Evolutionary conservation across 441 rosid genomes (phyloP).

Genomic region (Mallotus japonicus): DNA sequence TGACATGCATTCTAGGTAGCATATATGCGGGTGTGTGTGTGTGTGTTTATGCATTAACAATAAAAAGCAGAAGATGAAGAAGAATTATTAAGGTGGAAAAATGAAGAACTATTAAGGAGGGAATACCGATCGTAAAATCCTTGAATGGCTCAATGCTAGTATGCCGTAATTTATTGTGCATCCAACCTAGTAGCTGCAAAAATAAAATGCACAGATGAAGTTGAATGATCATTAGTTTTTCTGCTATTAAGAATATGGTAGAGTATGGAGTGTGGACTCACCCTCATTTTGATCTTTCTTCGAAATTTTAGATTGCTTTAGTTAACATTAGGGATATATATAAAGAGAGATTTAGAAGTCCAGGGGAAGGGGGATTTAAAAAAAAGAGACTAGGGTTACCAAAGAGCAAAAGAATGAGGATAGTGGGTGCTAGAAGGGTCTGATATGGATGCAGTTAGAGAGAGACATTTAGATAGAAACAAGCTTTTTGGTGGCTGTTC

Average conservation of each 20-base stretch:
- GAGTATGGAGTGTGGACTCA: conserved; percentile 31
- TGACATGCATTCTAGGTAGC: conserved; percentile 24
- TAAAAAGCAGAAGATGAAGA: conserved; percentile 9
- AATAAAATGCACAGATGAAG: conserved; percentile 34
- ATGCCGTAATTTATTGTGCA: conserved; percentile 56
- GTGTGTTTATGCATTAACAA: not conserved
- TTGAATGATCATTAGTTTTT: conserved; percentile 28
- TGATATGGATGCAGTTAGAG: conserved; percentile 38
- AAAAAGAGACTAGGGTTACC: conserved; percentile 31
- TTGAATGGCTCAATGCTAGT: conserved; percentile 52
- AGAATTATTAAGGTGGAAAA: conserved; percentile 13
- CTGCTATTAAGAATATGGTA: conserved; percentile 27
- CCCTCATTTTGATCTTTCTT: conserved; percentile 65
- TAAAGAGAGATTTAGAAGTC: conserved; percentile 25
- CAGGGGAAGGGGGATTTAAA: conserved; percentile 32
- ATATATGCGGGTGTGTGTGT: not conserved
- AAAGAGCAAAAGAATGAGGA: conserved; percentile 23
- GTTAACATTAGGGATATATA: conserved; percentile 34
- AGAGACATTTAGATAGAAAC: conserved; percentile 70
- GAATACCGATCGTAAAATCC: conserved; percentile 63
- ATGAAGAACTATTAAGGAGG: conserved; percentile 12
- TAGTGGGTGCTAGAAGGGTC: conserved; percentile 46
- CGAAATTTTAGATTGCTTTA: conserved; percentile 31
- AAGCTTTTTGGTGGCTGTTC: conserved; percentile 68
- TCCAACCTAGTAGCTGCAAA: conserved; percentile 83